Percentiles rank a stretch among this genome's conserved stretches.
phyloP scores from a whole-genome alignment of 2,329 filamentous ascomycete genomes.

The Fonsecaea erecta region DNA sequence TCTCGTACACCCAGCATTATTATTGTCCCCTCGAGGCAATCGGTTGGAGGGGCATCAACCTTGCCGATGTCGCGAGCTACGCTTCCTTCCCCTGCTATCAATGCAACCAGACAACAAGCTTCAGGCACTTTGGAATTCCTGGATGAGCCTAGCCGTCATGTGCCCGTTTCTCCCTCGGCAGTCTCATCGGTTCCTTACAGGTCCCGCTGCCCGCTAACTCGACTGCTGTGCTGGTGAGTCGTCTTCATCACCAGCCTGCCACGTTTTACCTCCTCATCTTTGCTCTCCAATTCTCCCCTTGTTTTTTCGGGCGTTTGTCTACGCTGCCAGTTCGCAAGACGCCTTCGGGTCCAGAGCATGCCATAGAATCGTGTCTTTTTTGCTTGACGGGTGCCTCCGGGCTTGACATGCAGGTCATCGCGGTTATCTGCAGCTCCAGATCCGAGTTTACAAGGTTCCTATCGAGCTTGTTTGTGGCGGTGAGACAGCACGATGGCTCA shows the following conservation, averaged over 20 bases:
- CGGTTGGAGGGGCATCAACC: neutral
- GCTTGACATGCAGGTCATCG: constrained; percentile 32
- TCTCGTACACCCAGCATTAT: neutral
- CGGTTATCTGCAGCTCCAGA: constrained; percentile 30
- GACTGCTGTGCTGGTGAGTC: neutral
- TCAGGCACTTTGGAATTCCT: neutral
- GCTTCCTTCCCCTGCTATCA: neutral
- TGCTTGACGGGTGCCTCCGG: constrained; percentile 9
- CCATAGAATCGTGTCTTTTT: constrained; percentile 22
- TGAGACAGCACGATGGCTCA: constrained; percentile 29
- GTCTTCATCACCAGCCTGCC: constrained; percentile 11
- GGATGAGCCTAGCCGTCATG: constrained; percentile 3
- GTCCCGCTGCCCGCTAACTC: constrained; percentile 5
- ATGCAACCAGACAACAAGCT: constrained; percentile 10
- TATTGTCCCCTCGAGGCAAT: too few relatives aligned
- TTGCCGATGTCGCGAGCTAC: neutral
- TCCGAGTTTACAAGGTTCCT: constrained; percentile 29
- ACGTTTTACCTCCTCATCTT: constrained; percentile 18
- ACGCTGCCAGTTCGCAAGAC: neutral
- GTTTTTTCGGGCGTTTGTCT: constrained; percentile 8
- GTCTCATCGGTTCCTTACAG: constrained; percentile 11
- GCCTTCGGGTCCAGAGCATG: constrained; percentile 13
- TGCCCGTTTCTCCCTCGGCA: constrained; percentile 19
- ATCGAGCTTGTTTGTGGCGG: constrained; percentile 19
- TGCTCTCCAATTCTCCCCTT: constrained; percentile 11